phyloP scores from a whole-genome alignment of 495 filamentous ascomycete species.

The Annulohypoxylon moriforme region DNA sequence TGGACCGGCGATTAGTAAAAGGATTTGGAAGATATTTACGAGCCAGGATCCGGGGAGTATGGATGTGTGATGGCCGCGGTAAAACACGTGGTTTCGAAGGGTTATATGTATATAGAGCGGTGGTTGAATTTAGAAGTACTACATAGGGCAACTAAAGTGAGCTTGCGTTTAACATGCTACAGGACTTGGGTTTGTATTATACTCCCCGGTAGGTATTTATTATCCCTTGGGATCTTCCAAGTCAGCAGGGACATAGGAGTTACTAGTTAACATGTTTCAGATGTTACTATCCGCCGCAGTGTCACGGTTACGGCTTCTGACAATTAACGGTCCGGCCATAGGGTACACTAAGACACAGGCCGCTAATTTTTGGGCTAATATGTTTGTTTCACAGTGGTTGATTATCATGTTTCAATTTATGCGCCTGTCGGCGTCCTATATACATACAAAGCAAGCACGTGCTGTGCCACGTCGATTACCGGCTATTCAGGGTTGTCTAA shows the following conservation, averaged over 20 bases:
- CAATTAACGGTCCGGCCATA: not conserved
- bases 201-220: not conserved
- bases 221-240: not conserved
- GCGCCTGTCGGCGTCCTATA: not conserved
- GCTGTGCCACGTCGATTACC: conserved; percentile 2
- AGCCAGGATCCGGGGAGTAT: conserved; percentile 72
- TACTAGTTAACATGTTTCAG: not conserved
- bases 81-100: not conserved
- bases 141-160: not conserved
- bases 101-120: not conserved
- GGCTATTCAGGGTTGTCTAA: not conserved
- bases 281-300: not conserved
- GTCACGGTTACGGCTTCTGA: not conserved
- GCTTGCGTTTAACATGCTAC: not conserved
- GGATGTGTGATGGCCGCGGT: conserved; percentile 69
- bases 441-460: conserved; percentile 3
- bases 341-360: not conserved
- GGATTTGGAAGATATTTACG: conserved; percentile 80
- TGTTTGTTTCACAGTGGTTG: not conserved
- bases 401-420: conserved; percentile 12
- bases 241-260: not conserved
- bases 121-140: not conserved
- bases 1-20: conserved; percentile 75
- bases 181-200: not conserved
- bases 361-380: not conserved